Conservation (phyloP, 2,329 filamentous ascomycete genomes). For the Calonectria pteridis region DNA sequence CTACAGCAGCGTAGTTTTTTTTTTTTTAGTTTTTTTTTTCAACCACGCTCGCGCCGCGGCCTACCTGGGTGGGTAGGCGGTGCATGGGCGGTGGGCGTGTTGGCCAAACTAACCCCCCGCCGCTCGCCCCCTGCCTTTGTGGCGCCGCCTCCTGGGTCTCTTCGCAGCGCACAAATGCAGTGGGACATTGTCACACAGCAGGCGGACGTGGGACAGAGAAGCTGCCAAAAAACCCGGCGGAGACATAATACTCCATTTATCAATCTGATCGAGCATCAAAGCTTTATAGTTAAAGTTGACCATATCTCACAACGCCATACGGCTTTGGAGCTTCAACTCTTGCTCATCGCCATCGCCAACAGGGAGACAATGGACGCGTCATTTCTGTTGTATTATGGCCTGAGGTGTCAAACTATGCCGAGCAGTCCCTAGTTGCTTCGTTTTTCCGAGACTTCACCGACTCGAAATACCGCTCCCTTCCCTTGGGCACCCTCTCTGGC, state of each 20-base stretch:
- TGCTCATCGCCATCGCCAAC: not conserved
- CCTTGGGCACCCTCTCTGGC: conserved; percentile 22
- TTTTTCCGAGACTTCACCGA: conserved; percentile 47
- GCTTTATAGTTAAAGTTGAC: conserved; percentile 9
- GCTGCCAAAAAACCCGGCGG: conserved; percentile 30
- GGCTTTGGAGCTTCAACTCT: conserved; percentile 14
- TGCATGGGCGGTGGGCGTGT: not conserved
- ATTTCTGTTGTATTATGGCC: conserved; percentile 25
- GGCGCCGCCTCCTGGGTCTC: conserved; percentile 39
- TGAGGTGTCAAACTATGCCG: conserved; percentile 32
- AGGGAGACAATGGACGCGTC: conserved; percentile 15
- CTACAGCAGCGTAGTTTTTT: conserved; percentile 26
- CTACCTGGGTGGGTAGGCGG: not conserved
- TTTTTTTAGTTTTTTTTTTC: conserved; percentile 17
- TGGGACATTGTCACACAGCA: conserved; percentile 34
- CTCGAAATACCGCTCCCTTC: conserved; percentile 38
- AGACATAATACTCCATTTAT: conserved; percentile 37
- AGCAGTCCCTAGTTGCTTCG: conserved; percentile 35
- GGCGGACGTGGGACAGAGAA: conserved; percentile 33
- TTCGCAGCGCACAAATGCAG: conserved; percentile 35
- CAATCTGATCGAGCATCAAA: conserved; percentile 36
- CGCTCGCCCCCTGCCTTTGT: conserved; percentile 35
- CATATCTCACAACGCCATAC: not conserved
- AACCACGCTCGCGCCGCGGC: not conserved
- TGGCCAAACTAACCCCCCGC: conserved; percentile 15